Conservation (phyloP, 352 stramenopile species). For the Pythium aristosporum region DNA sequence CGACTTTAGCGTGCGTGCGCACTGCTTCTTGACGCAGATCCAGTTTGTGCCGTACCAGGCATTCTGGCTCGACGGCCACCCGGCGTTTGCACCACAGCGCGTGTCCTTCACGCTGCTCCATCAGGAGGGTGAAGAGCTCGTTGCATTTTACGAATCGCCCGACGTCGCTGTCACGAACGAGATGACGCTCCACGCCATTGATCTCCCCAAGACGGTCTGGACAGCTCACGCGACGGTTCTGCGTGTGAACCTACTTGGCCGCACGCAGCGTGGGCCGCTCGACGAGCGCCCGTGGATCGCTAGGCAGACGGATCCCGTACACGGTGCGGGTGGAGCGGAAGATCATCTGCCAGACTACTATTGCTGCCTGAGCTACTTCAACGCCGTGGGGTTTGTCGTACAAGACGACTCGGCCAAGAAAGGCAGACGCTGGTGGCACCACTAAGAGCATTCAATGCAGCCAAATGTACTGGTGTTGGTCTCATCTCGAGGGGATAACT, state of each 20-base stretch:
- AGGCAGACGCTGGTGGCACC: constrained; percentile 17
- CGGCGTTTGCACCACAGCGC: constrained; percentile 19
- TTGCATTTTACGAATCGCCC: constrained; percentile 20
- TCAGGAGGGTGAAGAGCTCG: not conserved
- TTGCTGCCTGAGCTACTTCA: constrained; percentile 77
- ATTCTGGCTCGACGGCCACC: constrained; percentile 20
- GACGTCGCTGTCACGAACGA: constrained; percentile 18
- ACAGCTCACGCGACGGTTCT: constrained; percentile 1
- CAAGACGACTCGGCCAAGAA: constrained; percentile 17
- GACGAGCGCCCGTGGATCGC: constrained; percentile 24
- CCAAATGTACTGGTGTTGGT: no score
- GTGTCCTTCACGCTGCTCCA: constrained; percentile 20
- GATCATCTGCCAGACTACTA: constrained; percentile 39
- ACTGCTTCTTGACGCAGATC: constrained; percentile 18
- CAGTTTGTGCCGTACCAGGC: constrained; percentile 27
- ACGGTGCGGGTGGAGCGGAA: not conserved
- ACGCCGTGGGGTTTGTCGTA: constrained; percentile 25
- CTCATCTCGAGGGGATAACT: no score
- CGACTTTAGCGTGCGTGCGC: constrained; percentile 18
- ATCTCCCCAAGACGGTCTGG: constrained; percentile 24
- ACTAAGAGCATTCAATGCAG: not conserved
- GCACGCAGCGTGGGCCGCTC: constrained; percentile 16
- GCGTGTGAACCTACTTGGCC: constrained; percentile 21
- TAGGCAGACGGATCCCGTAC: not conserved
- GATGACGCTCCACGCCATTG: constrained; percentile 24